Percentiles rank a stretch among this genome's conserved stretches.
Conservation (phyloP, 306 rosid species). For the Acacia crassicarpa region DNA sequence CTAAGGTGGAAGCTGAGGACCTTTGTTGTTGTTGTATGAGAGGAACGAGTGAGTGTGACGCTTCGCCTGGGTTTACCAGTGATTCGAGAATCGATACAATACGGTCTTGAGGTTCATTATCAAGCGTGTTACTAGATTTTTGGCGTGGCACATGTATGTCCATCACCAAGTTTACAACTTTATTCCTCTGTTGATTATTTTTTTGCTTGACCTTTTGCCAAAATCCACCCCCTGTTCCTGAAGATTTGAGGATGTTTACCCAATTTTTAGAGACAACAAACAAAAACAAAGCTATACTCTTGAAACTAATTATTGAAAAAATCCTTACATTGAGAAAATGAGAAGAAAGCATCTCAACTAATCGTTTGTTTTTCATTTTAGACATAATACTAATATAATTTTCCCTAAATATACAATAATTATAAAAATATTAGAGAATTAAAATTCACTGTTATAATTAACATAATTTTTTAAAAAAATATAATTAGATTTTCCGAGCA, state of each 20-base stretch:
- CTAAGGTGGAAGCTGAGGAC: slow-evolving; percentile 36
- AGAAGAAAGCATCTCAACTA: background rate
- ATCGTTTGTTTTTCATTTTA: background rate
- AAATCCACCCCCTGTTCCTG: background rate
- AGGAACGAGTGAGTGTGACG: slow-evolving; percentile 35
- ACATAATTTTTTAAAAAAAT: too few species aligned
- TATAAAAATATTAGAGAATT: background rate
- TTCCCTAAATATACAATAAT: background rate
- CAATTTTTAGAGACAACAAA: background rate
- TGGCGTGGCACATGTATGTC: background rate
- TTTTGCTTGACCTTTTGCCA: background rate
- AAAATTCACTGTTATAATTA: background rate
- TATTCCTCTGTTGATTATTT: background rate
- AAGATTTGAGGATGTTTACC: background rate
- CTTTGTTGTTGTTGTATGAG: slow-evolving; percentile 4
- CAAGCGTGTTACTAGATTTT: background rate
- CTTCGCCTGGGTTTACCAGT: slow-evolving; percentile 31
- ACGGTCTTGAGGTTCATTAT: slow-evolving; percentile 13
- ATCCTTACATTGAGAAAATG: background rate
- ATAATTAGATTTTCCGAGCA: too few species aligned
- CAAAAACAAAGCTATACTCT: background rate
- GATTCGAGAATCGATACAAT: slow-evolving; percentile 10
- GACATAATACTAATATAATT: background rate
- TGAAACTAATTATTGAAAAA: background rate
- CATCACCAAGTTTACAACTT: background rate